phyloP scores from a whole-genome alignment of 2,329 filamentous ascomycete genomes.

The Aspergillus ibericus region DNA sequence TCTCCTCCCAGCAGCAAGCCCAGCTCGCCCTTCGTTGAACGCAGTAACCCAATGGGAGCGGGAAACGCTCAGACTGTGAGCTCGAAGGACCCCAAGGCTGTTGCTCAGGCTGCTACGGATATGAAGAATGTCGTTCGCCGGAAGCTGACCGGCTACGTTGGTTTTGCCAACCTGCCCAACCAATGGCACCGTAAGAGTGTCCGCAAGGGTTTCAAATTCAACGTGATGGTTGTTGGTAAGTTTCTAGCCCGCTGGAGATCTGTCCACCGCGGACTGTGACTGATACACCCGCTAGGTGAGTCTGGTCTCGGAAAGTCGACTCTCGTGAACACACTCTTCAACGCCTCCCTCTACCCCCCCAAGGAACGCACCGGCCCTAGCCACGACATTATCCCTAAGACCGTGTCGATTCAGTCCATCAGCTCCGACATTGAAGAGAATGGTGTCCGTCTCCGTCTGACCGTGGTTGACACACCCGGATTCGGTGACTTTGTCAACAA shows the following conservation, averaged over 20 bases:
- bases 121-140: constrained; percentile 95
- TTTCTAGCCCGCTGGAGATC: constrained; percentile 27
- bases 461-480: constrained; percentile 94
- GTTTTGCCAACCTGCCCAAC: constrained; percentile 97
- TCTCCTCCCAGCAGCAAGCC: constrained; percentile 51
- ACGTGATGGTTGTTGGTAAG: constrained; percentile 99
- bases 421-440: constrained; percentile 98
- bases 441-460: constrained; percentile 90
- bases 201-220: constrained; percentile 99
- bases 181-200: constrained; percentile 99
- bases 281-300: constrained; percentile 66
- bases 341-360: constrained; percentile 96
- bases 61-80: constrained; percentile 59
- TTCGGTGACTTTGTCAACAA: constrained; percentile 99
- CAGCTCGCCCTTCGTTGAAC: constrained; percentile 57
- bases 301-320: constrained; percentile 99
- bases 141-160: constrained; percentile 97
- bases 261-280: background rate
- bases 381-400: constrained; percentile 98
- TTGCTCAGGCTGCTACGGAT: constrained; percentile 60
- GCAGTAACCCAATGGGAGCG: constrained; percentile 58
- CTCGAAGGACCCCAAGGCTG: constrained; percentile 64
- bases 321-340: constrained; percentile 98
- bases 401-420: constrained; percentile 90
- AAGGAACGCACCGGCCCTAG: constrained; percentile 98